Base-by-base conservation (phyloP, 495 filamentous ascomycete genomes). In the Aspergillus bridgeri region DNA sequence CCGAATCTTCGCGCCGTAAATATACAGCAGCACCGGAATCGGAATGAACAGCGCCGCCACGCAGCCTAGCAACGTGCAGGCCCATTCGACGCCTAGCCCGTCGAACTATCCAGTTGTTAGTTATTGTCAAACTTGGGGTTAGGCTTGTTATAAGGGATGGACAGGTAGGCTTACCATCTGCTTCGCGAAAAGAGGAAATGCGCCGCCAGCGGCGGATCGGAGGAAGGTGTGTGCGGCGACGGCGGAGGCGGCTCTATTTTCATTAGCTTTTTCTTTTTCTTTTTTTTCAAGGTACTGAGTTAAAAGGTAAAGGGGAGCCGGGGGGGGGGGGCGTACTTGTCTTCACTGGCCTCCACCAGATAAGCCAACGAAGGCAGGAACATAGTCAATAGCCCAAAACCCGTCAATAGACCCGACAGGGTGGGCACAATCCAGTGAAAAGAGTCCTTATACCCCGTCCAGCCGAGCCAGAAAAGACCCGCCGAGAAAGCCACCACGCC, bases 211-310 rank as follows among this genome's bases (percentile, higher is more conserved):
- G 0, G 84, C 59, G 19, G 75, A 83, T 17, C 89, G 75, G n/a
- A 86, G 69, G 6, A 91, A 84, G 0, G 83, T 79, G 61, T 91
- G 90, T 3, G 88, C 87, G 0, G 89, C 89, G 11, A 91, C 69
- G 0, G 87, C 89, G 1, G 80, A 85, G 0, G 89, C 89, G 0
- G 87, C 81, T 25, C 79, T 80, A 53, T 20, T n/a, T 24, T 33
- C 13, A 21, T 54, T 46, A 56, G 44, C 13, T 22, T 48, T 9
- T 11, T 33, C 13, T 13, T 54, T 46, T 48, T 25, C 13, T 22
- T 48, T 9, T 11, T 45, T 9, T 25, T 33, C 21, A 27, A 47
- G 3, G 3, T 53, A 24, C 0, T 15, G 8, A 22, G n/a, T 18
- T 18, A 11, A 25, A 23, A 5, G 22, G 29, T 7, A n/a, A 17